These are phyloP conservation scores for Tulasnella sp. DNA, from an alignment of 768 basidiomycete species.

Conservation along the genomic window DNA sequence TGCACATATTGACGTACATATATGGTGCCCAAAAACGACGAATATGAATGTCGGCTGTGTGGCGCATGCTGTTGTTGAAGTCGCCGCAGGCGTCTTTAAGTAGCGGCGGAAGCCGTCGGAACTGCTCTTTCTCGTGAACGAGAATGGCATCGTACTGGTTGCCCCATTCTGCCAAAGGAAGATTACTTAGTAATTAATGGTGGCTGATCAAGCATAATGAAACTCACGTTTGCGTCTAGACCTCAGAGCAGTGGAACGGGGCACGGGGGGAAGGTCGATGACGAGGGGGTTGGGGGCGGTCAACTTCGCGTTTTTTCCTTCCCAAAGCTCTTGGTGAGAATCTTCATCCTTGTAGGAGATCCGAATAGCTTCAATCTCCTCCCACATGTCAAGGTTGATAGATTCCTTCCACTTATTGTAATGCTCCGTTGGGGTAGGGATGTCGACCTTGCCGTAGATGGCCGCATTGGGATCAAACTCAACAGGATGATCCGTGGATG, in stretches of 20 bases:
- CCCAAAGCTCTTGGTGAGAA: background rate
- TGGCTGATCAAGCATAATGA: background rate
- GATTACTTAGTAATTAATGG: background rate
- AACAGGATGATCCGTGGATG: background rate
- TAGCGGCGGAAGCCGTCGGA: background rate
- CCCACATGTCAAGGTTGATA: background rate
- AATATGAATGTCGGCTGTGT: background rate
- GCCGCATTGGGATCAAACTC: background rate
- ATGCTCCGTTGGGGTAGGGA: background rate
- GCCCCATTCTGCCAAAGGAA: background rate
- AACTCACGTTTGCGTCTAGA: background rate
- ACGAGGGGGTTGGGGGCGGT: rapidly evolving
- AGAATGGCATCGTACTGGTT: background rate
- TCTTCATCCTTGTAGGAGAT: background rate
- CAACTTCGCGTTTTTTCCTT: background rate
- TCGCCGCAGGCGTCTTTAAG: background rate
- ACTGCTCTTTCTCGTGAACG: background rate
- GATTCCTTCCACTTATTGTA: background rate
- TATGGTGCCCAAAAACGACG: background rate
- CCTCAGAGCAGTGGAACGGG: background rate
- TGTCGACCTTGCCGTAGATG: background rate
- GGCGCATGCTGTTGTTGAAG: background rate
- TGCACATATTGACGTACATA: background rate
- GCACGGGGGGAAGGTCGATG: background rate
- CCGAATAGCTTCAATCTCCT: background rate